These are phyloP conservation scores for Nepenthes gracilis DNA, from an alignment of 148 eudicot genomes.

Conservation along the genomic window DNA sequence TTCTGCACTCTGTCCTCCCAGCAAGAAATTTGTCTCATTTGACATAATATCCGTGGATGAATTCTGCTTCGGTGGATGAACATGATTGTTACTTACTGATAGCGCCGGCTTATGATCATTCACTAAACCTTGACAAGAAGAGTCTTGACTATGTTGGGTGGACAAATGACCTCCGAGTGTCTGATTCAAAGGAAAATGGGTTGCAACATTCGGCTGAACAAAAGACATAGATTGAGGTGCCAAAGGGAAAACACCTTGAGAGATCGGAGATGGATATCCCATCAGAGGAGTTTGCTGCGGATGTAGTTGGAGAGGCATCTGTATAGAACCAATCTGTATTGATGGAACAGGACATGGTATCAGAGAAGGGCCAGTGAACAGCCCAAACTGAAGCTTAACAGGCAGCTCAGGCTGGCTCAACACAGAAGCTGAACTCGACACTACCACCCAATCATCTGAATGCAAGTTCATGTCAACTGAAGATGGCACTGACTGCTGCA, in stretches of 20 bases:
- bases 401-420: conserved; percentile 46
- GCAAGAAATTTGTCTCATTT: conserved; percentile 12
- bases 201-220: conserved; percentile 50
- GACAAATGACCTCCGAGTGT: conserved; percentile 26
- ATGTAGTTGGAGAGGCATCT: conserved; percentile 94
- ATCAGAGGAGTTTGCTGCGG: conserved; percentile 64
- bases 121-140: conserved; percentile 18
- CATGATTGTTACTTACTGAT: conserved; percentile 5
- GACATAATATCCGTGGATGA: conserved; percentile 10
- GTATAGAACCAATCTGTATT: conserved; percentile 96
- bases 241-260: conserved; percentile 76
- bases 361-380: conserved; percentile 88
- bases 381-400: conserved; percentile 85
- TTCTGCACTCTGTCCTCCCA: conserved; percentile 16
- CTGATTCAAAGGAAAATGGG: conserved; percentile 41
- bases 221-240: conserved; percentile 58
- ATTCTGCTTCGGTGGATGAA: conserved; percentile 16
- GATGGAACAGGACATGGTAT: conserved; percentile 92
- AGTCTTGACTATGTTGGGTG: conserved; percentile 26
- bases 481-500: conserved; percentile 25
- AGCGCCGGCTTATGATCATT: conserved; percentile 15
- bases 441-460: conserved; percentile 26
- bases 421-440: conserved; percentile 28
- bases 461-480: conserved; percentile 14
- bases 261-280: conserved; percentile 57